Evolutionary conservation across 2,329 filamentous ascomycete species (phyloP), one percentile per base, ranked within the genome.

Genomic region (Hymenoscyphus repandus): DNA sequence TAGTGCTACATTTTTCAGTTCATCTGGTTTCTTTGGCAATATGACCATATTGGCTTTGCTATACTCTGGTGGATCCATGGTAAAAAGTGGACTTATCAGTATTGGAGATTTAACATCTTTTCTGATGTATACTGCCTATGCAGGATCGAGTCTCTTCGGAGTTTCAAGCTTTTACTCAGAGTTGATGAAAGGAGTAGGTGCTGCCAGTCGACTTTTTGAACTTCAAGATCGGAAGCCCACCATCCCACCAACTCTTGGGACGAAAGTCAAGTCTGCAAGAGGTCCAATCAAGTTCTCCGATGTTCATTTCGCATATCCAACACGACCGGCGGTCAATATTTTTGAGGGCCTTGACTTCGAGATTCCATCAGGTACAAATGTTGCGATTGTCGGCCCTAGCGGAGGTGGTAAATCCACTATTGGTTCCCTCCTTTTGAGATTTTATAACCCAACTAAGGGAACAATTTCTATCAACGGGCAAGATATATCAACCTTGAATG

Each of bases 101-200:
- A 84, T 97, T 43, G 93, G 93, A 61, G 92, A 99, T 58, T 72
- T 99, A 39, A 95, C 93, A 1, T 95, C 90, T 0, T 99, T 99
- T 70, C 80, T 99, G 73, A 97, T 99, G 92, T 99, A 97, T 69
- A 95, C 91, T 2, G 92, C 89, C 3, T 97, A 84, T 68, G 81
- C 82, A 6, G 82, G 82, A 2, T 93, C 88, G 44, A 95, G 89
- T 69, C 80, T 99, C 57, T 96, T 97, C 61, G 93, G 93, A 3
- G 75, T 99, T 1, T 96, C 90, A 3, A 90, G 88, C 50, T 99
- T 99, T 72, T 99, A 96, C 70, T 96, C 91, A 0, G 93, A 99
- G 67, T 77, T 99, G 55, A 99, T 99, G 93, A 99, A 99, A 70
- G 95, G 95, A 38, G 92, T 96, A 3, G 93, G 95, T 63, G 93